Evolutionary conservation across 2,329 filamentous ascomycete genomes (phyloP).

Genomic region (Akanthomyces muscarius): DNA sequence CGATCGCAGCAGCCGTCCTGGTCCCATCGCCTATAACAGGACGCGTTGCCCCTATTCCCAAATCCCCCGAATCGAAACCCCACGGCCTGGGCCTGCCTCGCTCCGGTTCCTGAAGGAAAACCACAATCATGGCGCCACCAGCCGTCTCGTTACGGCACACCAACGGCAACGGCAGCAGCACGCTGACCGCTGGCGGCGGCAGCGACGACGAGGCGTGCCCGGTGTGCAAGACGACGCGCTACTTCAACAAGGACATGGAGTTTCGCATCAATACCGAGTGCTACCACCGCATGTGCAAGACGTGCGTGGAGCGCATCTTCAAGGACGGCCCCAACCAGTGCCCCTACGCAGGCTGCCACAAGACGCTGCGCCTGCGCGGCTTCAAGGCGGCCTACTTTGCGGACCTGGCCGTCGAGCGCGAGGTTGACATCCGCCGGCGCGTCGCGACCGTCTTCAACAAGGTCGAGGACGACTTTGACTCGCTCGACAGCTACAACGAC

Average conservation of each 20-base stretch:
- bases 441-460: constrained; percentile 83
- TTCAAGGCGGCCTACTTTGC: constrained; percentile 89
- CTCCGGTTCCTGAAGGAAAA: too few species aligned
- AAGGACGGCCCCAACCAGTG: constrained; percentile 87
- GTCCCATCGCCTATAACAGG: not conserved
- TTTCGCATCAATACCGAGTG: constrained; percentile 98
- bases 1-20: constrained; percentile 6
- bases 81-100: not conserved
- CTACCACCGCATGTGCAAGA: constrained; percentile 98
- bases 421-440: constrained; percentile 83
- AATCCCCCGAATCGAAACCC: not conserved
- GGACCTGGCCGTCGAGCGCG: constrained; percentile 81
- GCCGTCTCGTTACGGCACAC: constrained; percentile 17
- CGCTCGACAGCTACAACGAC: constrained; percentile 79
- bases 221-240: constrained; percentile 93
- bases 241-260: constrained; percentile 88
- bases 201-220: constrained; percentile 73
- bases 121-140: not conserved
- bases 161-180: not conserved
- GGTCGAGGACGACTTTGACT: constrained; percentile 85
- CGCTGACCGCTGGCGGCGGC: constrained; percentile 22
- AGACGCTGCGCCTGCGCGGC: constrained; percentile 77
- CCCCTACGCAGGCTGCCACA: constrained; percentile 81
- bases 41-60: not conserved
- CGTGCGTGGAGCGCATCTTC: constrained; percentile 93